Evolutionary conservation across 1,139 yeast genomes (phyloP), one percentile per base, ranked within the genome.

Genomic region (Hansenula sp.): DNA sequence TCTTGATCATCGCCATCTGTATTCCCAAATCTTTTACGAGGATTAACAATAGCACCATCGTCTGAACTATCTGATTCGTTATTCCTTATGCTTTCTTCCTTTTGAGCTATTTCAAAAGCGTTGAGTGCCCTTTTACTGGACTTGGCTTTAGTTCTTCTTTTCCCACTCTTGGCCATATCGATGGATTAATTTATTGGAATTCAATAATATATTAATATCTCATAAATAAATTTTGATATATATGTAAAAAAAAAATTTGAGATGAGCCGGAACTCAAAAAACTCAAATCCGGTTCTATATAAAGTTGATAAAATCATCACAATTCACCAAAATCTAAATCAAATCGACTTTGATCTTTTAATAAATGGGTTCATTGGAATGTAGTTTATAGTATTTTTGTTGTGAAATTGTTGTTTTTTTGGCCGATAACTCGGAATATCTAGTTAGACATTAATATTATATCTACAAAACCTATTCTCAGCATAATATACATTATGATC

Each of bases 101-200:
- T 66, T 32, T 65, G 67, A 6, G 77, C 79, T 18, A 72, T 58
- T 46, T 73, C 76, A 41, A 73, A 68, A n/a, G 80, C 79, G 56
- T 74, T 72, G 42, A 59, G 59, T 17, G 58, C 66, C 48, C 69
- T 62, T 36, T 53, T 62, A 11, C 46, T 42, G 10, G 66, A 50
- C 40, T 60, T 61, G 14, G 61, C 51, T 33, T 53, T 59, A 19
- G 57, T 45, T 36, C 49, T 56, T 38, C 32, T 24, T 30, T 44
- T 25, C 16, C 16, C 37, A 6, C 14, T 53, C 39, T 60, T 61
- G 13, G 61, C 64, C 66, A 62, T 62, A 9, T 18, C 29, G 4
- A 3, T 27, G 17, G 16, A 28, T 14, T 8, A 16, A 9, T 14
- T 14, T 4, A 8, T n/a, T n/a, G n/a, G n/a, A n/a, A n/a, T n/a